Percentiles rank a stretch among this genome's conserved stretches.
Conservation (phyloP, 2,329 filamentous ascomycete genomes). For the Nannizziopsis arthrosporioides region DNA sequence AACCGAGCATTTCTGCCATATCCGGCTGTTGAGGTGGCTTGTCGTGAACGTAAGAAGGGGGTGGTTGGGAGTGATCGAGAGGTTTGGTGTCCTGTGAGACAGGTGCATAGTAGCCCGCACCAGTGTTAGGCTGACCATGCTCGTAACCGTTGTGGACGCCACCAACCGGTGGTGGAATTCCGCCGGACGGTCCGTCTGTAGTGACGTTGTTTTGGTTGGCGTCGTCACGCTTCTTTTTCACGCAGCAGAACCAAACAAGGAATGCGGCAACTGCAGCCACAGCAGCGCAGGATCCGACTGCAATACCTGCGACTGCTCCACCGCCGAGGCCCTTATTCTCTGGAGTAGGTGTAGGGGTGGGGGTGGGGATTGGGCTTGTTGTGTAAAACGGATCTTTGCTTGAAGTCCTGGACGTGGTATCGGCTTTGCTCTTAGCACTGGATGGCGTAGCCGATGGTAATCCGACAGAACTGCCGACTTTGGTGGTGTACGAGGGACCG, state of each 20-base stretch:
- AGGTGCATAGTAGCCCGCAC: conserved; percentile 14
- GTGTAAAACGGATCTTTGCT: neutral
- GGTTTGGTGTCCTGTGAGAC: conserved; percentile 11
- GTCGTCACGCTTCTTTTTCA: conserved; percentile 10
- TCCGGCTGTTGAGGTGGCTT: conserved; percentile 1
- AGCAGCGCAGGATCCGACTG: conserved; percentile 13
- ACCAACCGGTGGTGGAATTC: too few relatives aligned
- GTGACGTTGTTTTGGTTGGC: neutral
- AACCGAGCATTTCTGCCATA: conserved; percentile 13
- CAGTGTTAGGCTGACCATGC: neutral
- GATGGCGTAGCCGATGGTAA: neutral
- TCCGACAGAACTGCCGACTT: neutral
- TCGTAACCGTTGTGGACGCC: neutral
- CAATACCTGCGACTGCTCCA: conserved; percentile 17
- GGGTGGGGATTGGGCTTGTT: neutral
- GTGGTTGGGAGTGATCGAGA: conserved; percentile 2
- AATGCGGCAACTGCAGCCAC: conserved; percentile 11
- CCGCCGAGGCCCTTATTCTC: conserved; percentile 5
- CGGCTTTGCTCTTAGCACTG: neutral
- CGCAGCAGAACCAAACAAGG: conserved; percentile 13
- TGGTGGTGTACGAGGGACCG: conserved; percentile 7
- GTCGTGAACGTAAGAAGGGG: conserved; percentile 12
- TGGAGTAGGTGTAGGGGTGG: neutral
- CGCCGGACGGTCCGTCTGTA: neutral
- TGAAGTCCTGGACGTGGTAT: neutral